Percentiles rank a stretch among this genome's conserved stretches.
These are phyloP conservation scores for Grifola frondosa DNA, from an alignment of 1,284 basidiomycete genomes.

Conservation along the genomic window DNA sequence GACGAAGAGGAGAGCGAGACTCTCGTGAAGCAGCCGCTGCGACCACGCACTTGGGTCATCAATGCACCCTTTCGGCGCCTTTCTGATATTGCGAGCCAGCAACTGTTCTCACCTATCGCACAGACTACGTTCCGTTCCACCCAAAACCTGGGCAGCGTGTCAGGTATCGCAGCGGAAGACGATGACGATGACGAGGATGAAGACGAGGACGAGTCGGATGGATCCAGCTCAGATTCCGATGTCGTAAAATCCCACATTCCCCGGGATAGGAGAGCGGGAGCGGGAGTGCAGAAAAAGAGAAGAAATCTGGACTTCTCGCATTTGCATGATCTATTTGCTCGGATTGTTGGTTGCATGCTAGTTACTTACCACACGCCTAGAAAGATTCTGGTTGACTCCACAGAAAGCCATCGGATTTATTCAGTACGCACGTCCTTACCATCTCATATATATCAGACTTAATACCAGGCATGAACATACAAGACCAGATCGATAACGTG, in stretches of 20 bases:
- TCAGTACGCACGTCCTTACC: no score
- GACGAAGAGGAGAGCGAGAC: constrained; percentile 33
- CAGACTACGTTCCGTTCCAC: constrained; percentile 22
- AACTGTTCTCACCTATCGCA: constrained; percentile 34
- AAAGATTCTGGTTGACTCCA: no score
- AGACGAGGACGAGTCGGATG: constrained; percentile 35
- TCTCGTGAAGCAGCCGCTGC: constrained; percentile 24
- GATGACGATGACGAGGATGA: constrained; percentile 39
- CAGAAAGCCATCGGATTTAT: no score
- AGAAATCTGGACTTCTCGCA: constrained; percentile 14
- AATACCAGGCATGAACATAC: no score
- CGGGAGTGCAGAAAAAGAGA: constrained; percentile 30
- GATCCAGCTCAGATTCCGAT: constrained; percentile 40
- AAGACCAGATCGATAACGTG: no score
- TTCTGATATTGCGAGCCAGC: constrained; percentile 51
- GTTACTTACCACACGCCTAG: background rate
- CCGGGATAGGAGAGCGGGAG: constrained; percentile 52
- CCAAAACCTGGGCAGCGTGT: constrained; percentile 24
- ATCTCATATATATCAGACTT: no score
- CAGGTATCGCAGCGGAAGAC: constrained; percentile 28
- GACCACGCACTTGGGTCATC: constrained; percentile 21
- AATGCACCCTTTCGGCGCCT: constrained; percentile 43
- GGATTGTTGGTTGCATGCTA: background rate
- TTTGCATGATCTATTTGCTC: background rate
- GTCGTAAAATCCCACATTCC: constrained; percentile 55